Conservation (phyloP, 2,329 filamentous ascomycete genomes). For the Sphaceloma murrayae region DNA sequence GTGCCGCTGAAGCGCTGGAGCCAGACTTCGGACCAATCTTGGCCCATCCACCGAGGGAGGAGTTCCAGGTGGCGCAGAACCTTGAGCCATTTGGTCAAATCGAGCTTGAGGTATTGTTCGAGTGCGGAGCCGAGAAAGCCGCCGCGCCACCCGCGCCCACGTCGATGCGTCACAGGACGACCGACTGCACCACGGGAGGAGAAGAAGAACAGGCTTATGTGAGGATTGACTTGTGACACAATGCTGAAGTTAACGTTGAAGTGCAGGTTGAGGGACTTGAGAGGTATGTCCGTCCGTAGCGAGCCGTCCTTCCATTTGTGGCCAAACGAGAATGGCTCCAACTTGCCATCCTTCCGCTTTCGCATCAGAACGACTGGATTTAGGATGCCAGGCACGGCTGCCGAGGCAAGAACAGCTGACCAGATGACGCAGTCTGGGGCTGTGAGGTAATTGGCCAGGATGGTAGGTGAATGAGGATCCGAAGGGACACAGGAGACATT, state of each 20-base stretch:
- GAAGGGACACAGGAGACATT: slow-evolving; percentile 95
- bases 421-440: slow-evolving; percentile 96
- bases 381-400: slow-evolving; percentile 88
- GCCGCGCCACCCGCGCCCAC: slow-evolving; percentile 88
- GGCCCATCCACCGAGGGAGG: slow-evolving; percentile 76
- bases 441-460: slow-evolving; percentile 90
- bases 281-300: slow-evolving; percentile 85
- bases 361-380: slow-evolving; percentile 91
- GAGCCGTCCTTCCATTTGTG: slow-evolving; percentile 99
- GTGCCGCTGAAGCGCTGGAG: slow-evolving; percentile 90
- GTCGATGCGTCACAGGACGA: slow-evolving; percentile 84
- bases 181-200: slow-evolving; percentile 86
- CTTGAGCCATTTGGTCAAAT: slow-evolving; percentile 95
- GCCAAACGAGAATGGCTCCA: slow-evolving; percentile 88
- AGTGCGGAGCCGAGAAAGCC: slow-evolving; percentile 86
- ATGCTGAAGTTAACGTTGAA: slow-evolving; percentile 99
- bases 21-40: slow-evolving; percentile 97
- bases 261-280: slow-evolving; percentile 87
- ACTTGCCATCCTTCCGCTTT: slow-evolving; percentile 65
- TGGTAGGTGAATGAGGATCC: slow-evolving; percentile 84
- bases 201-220: slow-evolving; percentile 99
- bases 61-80: slow-evolving; percentile 88
- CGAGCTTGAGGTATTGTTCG: slow-evolving; percentile 92
- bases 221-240: slow-evolving; percentile 79
- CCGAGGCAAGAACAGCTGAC: slow-evolving; percentile 90